These are phyloP conservation scores for Hanseniaspora lindneri DNA, from an alignment of 805 yeast genomes.

Conservation along the genomic window DNA sequence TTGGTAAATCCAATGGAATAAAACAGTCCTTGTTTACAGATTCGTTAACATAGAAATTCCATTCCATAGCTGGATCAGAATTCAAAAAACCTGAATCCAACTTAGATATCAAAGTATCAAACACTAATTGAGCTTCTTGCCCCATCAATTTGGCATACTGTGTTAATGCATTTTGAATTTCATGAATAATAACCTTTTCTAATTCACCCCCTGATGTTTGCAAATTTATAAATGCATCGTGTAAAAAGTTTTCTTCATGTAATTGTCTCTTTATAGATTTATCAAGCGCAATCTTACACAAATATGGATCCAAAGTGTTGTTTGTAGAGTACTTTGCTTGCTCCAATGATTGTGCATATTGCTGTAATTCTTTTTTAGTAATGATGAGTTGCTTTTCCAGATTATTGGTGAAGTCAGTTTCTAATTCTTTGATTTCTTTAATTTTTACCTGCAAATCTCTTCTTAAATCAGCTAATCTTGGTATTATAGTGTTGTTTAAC, in stretches of 20 bases:
- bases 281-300: slow-evolving; percentile 61
- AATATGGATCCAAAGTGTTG: slow-evolving; percentile 63
- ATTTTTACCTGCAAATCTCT: slow-evolving; percentile 74
- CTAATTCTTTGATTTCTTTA: slow-evolving; percentile 70
- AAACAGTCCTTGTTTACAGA: slow-evolving; percentile 34
- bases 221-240: slow-evolving; percentile 77
- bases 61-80: slow-evolving; percentile 71
- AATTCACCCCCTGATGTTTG: slow-evolving; percentile 81
- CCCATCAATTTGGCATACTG: slow-evolving; percentile 60
- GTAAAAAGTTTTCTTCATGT: slow-evolving; percentile 71
- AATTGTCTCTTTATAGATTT: slow-evolving; percentile 66
- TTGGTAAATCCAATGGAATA: slow-evolving; percentile 55
- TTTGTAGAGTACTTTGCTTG: slow-evolving; percentile 39
- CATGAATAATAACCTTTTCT: slow-evolving; percentile 76
- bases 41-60: slow-evolving; percentile 38
- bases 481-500: slow-evolving; percentile 48
- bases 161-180: slow-evolving; percentile 70
- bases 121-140: slow-evolving; percentile 60
- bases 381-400: slow-evolving; percentile 56
- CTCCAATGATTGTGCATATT: slow-evolving; percentile 52
- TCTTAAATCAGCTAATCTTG: slow-evolving; percentile 54
- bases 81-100: slow-evolving; percentile 59
- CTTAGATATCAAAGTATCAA: slow-evolving; percentile 53
- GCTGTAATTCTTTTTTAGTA: slow-evolving; percentile 46
- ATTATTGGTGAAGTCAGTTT: slow-evolving; percentile 72